Evolutionary conservation across 768 basidiomycete genomes (phyloP), one percentile per base, ranked within the genome.

Genomic region (Psilocybe cubensis): DNA sequence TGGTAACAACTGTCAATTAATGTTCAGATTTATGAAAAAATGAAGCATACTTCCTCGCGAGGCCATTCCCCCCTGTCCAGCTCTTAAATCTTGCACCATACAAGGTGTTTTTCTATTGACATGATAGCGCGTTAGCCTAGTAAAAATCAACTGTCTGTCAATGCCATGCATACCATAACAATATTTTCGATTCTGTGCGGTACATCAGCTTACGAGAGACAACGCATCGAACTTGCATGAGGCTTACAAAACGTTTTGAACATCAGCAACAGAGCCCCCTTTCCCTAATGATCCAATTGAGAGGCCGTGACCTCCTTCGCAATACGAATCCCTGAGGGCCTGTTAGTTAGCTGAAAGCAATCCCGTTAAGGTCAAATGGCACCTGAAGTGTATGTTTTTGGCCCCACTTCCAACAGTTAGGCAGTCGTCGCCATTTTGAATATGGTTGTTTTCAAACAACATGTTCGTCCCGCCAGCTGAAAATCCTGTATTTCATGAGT

Each of bases 31-130:
- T 14, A 12, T 3, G 7, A 23, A 38, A 12, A 40, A 23, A 45
- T 20, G 12, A 49, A 40, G 20, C 1, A 47, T 58, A 85, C 84
- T 86, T 86, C 43, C 76, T 69, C 1, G 83, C 83, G 2, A 81
- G 52, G 0, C 86, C 85, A 54, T 83, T 83, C 28, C 85, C 85
- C 0, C 85, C 85, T 0, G 82, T 80, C 84, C 84, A 86, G 64
- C 85, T 86, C 72, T 86, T 86, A 73, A 86, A 87, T 9, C 85
- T 78, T n/a, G 84, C 85, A 6, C 72, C 85, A 55, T 86, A 86
- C 2, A 85, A 68, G 0, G 78, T 68, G 51, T 78, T 76, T 60
- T 78, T 79, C 83, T 85, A 54, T n/a, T n/a, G 3, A 50, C 23
- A 23, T 33, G 40, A 20, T 14, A 35, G 29, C 35, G 14, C 25